Percentiles rank a stretch among this genome's conserved stretches.
Conservation (phyloP, 2,329 filamentous ascomycete genomes). For the Dendryphion nanum region DNA sequence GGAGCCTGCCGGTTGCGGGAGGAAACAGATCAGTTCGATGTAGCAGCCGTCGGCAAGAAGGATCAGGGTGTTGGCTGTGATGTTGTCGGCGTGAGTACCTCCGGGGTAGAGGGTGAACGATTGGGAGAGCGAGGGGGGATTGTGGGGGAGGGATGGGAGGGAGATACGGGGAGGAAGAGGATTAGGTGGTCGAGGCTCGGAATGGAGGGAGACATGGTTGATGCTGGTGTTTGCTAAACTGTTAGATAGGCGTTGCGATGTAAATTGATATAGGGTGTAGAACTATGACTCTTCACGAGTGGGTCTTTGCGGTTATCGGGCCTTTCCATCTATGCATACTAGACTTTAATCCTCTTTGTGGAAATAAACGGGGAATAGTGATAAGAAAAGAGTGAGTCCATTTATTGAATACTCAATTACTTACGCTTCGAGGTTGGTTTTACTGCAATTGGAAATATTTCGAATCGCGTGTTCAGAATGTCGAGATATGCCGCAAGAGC, state of each 20-base stretch:
- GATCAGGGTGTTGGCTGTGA: constrained; percentile 62
- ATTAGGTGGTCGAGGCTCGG: constrained; percentile 63
- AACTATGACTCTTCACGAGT: no score
- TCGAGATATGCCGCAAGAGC: no score
- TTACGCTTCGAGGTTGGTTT: no score
- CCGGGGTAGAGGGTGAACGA: constrained; percentile 61
- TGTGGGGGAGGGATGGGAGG: constrained; percentile 40
- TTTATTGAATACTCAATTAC: no score
- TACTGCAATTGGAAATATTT: no score
- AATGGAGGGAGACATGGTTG: constrained; percentile 4
- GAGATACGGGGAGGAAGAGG: constrained; percentile 59
- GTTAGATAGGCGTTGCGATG: not conserved
- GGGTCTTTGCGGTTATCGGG: no score
- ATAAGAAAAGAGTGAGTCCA: no score
- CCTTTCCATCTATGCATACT: no score
- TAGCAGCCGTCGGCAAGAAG: constrained; percentile 64
- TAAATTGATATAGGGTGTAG: no score
- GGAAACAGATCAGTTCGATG: constrained; percentile 7
- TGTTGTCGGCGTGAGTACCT: constrained; percentile 60
- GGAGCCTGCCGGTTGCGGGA: constrained; percentile 1
- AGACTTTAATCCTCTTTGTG: no score
- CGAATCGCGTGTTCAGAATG: no score
- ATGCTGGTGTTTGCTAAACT: not conserved
- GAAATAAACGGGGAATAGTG: no score
- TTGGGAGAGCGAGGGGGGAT: constrained; percentile 50